Evolutionary conservation across 192 early-diverging fungal species (phyloP).

Genomic region (Podila epicladia): DNA sequence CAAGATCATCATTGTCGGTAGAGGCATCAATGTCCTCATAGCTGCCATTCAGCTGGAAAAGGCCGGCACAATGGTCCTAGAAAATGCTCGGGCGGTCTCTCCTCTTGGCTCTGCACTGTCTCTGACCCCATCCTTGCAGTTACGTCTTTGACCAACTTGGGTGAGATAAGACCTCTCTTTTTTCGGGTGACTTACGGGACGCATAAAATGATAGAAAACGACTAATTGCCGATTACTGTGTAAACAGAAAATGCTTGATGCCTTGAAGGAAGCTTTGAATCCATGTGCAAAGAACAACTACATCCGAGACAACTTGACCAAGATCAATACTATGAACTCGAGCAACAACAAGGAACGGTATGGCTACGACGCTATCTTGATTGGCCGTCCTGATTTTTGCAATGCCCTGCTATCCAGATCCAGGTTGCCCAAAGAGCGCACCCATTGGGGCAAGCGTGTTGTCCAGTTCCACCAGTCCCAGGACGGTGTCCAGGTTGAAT

Average conservation of each 20-base stretch:
- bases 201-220: no score
- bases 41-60: constrained; percentile 28
- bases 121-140: constrained; percentile 28
- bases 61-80: constrained; percentile 19
- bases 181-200: background rate
- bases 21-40: constrained; percentile 17
- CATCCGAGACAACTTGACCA: constrained; percentile 21
- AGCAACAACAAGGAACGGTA: constrained; percentile 2
- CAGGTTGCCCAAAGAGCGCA: background rate
- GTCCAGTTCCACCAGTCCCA: no score
- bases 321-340: constrained; percentile 19
- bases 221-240: no score
- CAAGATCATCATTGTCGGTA: constrained; percentile 29
- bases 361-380: constrained; percentile 21
- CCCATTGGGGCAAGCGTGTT: background rate
- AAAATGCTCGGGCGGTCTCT: constrained; percentile 10
- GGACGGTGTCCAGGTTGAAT: background rate
- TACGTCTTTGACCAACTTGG: constrained; percentile 25
- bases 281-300: constrained; percentile 29
- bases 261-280: constrained; percentile 4
- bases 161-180: constrained; percentile 2
- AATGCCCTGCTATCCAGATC: background rate
- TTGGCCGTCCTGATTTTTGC: background rate
- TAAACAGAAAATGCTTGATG: constrained; percentile 7
- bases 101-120: constrained; percentile 18